Conservation (phyloP, 2,329 filamentous ascomycete genomes). For the Hymenotorrendiella dingleyae region DNA sequence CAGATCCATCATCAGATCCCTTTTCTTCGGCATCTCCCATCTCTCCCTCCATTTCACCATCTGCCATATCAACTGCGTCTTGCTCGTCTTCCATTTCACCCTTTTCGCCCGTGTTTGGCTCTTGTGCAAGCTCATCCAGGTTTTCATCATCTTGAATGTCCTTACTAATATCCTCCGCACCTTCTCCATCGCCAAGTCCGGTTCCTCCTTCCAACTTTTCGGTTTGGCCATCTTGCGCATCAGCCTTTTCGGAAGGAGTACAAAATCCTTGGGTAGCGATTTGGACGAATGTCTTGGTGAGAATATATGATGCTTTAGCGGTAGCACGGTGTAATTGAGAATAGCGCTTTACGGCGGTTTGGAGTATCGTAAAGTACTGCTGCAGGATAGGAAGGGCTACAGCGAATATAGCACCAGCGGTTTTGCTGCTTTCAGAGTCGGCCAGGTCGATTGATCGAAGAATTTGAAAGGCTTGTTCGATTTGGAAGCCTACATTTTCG, state of each 20-base stretch:
- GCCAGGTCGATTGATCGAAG: conserved; percentile 41
- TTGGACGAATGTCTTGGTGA: conserved; percentile 72
- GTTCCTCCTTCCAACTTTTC: conserved; percentile 87
- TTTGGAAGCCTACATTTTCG: conserved; percentile 25
- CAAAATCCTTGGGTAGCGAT: conserved; percentile 86
- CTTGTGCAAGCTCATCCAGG: conserved; percentile 82
- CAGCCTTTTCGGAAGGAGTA: conserved; percentile 74
- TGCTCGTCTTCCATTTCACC: conserved; percentile 71
- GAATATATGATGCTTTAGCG: conserved; percentile 67
- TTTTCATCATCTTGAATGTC: conserved; percentile 93
- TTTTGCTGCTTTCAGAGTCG: conserved; percentile 35
- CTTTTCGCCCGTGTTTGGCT: conserved; percentile 56
- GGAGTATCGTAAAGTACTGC: conserved; percentile 62
- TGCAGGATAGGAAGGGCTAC: conserved; percentile 64
- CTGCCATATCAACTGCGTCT: conserved; percentile 86
- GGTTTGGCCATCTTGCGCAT: conserved; percentile 61
- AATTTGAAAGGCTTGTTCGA: conserved; percentile 39
- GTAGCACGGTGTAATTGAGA: conserved; percentile 62
- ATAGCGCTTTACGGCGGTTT: conserved; percentile 52
- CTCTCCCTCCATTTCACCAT: conserved; percentile 86
- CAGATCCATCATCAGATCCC: conserved; percentile 57
- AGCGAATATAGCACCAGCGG: conserved; percentile 52
- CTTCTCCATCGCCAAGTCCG: conserved; percentile 89
- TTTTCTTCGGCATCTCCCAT: conserved; percentile 62
- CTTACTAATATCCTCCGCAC: conserved; percentile 95